Evolutionary conservation across 2,329 filamentous ascomycete species (phyloP).

Genomic region (Emericellopsis cladophorae): DNA sequence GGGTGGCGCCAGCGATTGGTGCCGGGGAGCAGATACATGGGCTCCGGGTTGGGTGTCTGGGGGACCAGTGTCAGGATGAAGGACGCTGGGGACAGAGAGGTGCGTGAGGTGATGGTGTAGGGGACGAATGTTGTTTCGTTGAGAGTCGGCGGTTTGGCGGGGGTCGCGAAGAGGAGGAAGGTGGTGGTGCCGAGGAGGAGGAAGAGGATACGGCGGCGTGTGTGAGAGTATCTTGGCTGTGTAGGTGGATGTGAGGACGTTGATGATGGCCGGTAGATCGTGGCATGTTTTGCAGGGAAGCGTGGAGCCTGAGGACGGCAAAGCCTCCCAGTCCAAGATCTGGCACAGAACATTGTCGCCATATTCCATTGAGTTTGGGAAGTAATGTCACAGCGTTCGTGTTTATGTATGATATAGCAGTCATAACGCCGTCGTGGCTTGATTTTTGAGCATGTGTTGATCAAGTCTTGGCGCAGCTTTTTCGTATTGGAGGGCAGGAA

Average conservation of each 20-base stretch:
- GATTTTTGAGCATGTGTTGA: too few relatives aligned
- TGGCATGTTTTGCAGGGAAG: too few relatives aligned
- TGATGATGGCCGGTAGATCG: neutral
- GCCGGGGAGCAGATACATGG: conserved; percentile 13
- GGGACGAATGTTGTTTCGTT: conserved; percentile 50
- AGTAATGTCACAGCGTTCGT: too few relatives aligned
- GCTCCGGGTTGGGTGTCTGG: conserved; percentile 12
- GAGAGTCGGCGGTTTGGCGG: conserved; percentile 22
- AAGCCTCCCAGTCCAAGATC: too few relatives aligned
- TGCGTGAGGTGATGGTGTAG: conserved; percentile 50
- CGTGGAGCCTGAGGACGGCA: too few relatives aligned
- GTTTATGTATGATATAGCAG: too few relatives aligned
- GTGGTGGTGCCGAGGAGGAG: neutral
- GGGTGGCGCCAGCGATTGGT: conserved; percentile 30
- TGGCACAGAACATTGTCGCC: too few relatives aligned
- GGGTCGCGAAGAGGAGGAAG: conserved; percentile 4
- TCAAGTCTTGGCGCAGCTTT: too few relatives aligned
- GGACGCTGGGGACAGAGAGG: conserved; percentile 52
- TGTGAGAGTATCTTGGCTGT: neutral
- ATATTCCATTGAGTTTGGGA: too few relatives aligned
- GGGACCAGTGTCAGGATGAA: conserved; percentile 55
- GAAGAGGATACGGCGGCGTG: conserved; percentile 3
- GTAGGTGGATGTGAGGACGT: neutral
- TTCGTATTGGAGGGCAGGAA: too few relatives aligned
- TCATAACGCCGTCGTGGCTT: too few relatives aligned